A percentile compares a stretch with the other conserved stretches of the same genome.
Evolutionary conservation across 495 filamentous ascomycete species (phyloP).

Genomic region (Hypoxylon subgilvum): DNA sequence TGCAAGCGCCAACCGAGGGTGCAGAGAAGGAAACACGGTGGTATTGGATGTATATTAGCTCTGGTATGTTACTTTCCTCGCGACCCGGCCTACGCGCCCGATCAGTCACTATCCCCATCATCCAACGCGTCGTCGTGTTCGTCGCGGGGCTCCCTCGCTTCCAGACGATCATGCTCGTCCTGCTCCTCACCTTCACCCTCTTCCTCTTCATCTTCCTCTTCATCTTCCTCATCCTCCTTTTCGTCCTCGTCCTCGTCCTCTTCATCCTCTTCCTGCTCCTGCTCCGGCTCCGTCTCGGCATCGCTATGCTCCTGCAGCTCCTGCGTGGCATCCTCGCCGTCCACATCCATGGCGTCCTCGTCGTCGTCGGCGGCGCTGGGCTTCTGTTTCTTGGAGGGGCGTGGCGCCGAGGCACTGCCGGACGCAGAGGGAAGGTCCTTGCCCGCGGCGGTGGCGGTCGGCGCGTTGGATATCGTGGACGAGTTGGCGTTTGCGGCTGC

Average conservation of each 20-base stretch:
- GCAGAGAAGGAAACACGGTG: too few relatives aligned
- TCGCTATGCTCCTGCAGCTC: conserved; percentile 52
- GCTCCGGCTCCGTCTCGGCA: conserved; percentile 59
- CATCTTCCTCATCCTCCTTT: conserved; percentile 54
- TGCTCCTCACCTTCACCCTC: conserved; percentile 50
- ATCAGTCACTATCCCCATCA: conserved; percentile 63
- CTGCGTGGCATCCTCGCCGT: conserved; percentile 46
- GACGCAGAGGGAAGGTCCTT: neutral
- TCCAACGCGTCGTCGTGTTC: conserved; percentile 72
- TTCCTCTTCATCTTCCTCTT: conserved; percentile 53
- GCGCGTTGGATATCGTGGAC: conserved; percentile 43
- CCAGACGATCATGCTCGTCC: conserved; percentile 47
- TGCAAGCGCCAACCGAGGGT: too few relatives aligned
- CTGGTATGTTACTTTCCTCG: too few relatives aligned
- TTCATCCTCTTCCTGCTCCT: conserved; percentile 60
- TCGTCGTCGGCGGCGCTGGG: conserved; percentile 39
- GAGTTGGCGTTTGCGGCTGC: conserved; percentile 31
- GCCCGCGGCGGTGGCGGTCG: conserved; percentile 16
- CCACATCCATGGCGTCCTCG: conserved; percentile 45
- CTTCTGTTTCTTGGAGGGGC: conserved; percentile 50
- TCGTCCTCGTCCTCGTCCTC: conserved; percentile 60
- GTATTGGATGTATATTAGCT: too few relatives aligned
- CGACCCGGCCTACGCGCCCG: too few relatives aligned
- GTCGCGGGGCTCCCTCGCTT: conserved; percentile 52
- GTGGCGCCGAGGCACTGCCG: conserved; percentile 9